phyloP scores from a whole-genome alignment of 2,329 filamentous ascomycete species.

The Fusarium sp. region DNA sequence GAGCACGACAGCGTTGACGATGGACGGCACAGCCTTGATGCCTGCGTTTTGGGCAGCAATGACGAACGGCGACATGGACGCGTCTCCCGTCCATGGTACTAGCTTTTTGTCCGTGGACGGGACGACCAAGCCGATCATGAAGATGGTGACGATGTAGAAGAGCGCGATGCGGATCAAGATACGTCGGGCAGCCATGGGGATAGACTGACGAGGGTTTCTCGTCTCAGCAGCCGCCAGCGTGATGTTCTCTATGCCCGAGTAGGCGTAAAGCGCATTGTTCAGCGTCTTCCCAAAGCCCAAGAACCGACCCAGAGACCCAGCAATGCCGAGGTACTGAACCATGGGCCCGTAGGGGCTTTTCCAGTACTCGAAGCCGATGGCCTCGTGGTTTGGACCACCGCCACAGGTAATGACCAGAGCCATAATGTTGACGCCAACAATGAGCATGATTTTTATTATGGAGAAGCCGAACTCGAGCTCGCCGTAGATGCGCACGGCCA shows the following conservation, averaged over 20 bases:
- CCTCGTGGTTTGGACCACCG: not conserved
- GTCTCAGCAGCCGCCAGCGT: slow-evolving; percentile 3
- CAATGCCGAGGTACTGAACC: slow-evolving; percentile 1
- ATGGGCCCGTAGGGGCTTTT: not conserved
- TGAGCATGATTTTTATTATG: slow-evolving; percentile 4
- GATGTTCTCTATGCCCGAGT: slow-evolving; percentile 7
- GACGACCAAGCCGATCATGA: slow-evolving; percentile 12
- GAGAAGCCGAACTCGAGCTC: slow-evolving; percentile 15
- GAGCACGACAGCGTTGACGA: slow-evolving; percentile 12
- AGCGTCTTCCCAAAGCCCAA: not conserved
- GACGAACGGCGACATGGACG: slow-evolving; percentile 4
- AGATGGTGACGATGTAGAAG: slow-evolving; percentile 12
- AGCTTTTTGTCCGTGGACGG: not conserved
- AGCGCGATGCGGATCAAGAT: not conserved
- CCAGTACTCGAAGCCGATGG: slow-evolving; percentile 11
- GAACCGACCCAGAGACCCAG: not conserved
- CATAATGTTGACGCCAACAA: slow-evolving; percentile 9
- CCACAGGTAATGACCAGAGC: slow-evolving; percentile 4
- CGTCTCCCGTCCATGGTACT: not conserved
- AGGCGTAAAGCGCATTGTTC: slow-evolving; percentile 7
- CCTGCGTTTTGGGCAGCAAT: slow-evolving; percentile 3
- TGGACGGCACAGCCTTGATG: slow-evolving; percentile 1
- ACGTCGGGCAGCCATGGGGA: slow-evolving; percentile 1
- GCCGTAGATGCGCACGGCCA: not conserved
- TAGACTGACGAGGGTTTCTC: not conserved